Percentiles rank a stretch among this genome's conserved stretches.
These are phyloP conservation scores for Gardenia jasminoides DNA, from an alignment of 257 asterid genomes.

Conservation along the genomic window DNA sequence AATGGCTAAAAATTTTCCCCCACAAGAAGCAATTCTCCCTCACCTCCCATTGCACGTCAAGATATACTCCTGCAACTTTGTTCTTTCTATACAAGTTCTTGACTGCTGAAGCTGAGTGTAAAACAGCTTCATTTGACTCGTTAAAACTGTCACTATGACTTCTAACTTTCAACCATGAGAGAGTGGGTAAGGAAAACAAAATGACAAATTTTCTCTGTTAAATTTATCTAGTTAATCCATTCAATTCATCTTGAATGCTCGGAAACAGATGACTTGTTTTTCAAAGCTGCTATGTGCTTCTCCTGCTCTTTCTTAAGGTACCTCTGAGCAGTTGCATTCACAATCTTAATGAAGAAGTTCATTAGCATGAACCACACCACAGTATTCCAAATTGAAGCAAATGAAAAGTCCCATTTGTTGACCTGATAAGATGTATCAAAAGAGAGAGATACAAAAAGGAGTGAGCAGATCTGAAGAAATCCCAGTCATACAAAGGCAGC, in stretches of 20 bases:
- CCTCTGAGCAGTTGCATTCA: constrained; percentile 68
- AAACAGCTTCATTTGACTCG: constrained; percentile 8
- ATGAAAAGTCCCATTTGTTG: constrained; percentile 69
- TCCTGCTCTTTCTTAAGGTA: constrained; percentile 69
- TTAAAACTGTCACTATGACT: background rate
- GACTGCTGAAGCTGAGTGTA: constrained; percentile 17
- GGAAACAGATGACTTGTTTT: constrained; percentile 43
- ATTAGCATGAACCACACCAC: constrained; percentile 83
- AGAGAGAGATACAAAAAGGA: background rate
- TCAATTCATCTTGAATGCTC: constrained; percentile 12
- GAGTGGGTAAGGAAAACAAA: background rate
- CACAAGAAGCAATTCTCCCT: constrained; percentile 7
- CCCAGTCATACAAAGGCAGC: background rate
- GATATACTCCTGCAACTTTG: constrained; percentile 12
- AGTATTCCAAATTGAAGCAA: constrained; percentile 66
- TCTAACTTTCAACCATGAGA: constrained; percentile 16
- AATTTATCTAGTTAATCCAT: constrained; percentile 8
- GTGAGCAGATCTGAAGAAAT: background rate
- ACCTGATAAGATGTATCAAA: constrained; percentile 34
- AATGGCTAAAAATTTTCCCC: constrained; percentile 12
- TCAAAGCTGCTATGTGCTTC: constrained; percentile 44
- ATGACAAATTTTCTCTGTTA: background rate
- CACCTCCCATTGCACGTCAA: constrained; percentile 4
- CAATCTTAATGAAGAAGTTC: constrained; percentile 70
- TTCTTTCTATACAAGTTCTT: constrained; percentile 29